Base-by-base conservation (phyloP, 768 basidiomycete genomes). In the Tylopilus sp. region DNA sequence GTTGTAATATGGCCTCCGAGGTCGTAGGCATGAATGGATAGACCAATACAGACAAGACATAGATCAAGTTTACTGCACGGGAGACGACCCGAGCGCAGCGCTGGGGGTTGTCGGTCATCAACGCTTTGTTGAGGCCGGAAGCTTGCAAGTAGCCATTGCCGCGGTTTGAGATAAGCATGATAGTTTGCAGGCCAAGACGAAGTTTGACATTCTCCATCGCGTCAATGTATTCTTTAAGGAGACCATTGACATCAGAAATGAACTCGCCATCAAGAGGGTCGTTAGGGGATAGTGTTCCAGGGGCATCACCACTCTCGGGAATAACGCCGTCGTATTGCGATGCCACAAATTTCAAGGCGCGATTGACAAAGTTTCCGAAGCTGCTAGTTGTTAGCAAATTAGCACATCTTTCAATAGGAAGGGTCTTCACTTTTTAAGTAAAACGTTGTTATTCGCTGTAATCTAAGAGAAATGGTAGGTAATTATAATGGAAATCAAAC, bases 11-110 rank as follows among this genome's bases (percentile, higher is more conserved):
- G 3, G 83, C 76, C 22, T 81, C 82, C 31, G 88, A 84, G 0
- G 91, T 95, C 12, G 85, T 78, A 36, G 97, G 97, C 94, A 99
- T 98, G 83, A 92, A 99, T 0, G 97, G 95, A 65, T 94, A 87
- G 57, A 92, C 71, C 59, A 97, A 75, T 25, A 83, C 86, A 12
- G 91, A 88, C 50, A 99, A 77, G 33, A 85, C 72, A 67, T 97
- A 98, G 67, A 98, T 95, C 58, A 99, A 74, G 73, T 98, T 98
- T 69, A 93, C 70, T 23, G 94, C 89, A 47, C 93, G 85, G 43
- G 88, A 84, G 52, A 98, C 75, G 58, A 98, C 95, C 61, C 90
- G 86, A 3, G 88, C 94, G 61, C 93, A 95, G 52, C 93, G 88
- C 50, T 78, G 76, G 3, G 93, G 91, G 56, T 93, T 78, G 56